Conservation (phyloP, 495 filamentous ascomycete species). For the Lentithecium fluviatile region DNA sequence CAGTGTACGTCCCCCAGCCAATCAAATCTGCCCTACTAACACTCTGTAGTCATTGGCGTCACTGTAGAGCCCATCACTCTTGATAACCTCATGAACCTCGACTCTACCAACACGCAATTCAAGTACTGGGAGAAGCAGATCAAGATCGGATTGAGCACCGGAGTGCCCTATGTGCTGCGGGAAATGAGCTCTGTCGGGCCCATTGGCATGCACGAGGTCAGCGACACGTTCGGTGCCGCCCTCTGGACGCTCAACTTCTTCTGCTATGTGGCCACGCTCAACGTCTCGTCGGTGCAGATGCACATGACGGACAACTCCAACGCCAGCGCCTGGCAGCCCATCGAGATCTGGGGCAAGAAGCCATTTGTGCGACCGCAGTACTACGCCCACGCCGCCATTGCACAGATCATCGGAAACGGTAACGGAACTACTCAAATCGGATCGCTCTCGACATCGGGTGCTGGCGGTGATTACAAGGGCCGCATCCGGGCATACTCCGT, state of each 20-base stretch:
- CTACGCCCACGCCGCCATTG: constrained; percentile 45
- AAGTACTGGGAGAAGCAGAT: constrained; percentile 40
- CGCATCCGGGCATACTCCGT: constrained; percentile 38
- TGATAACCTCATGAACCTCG: constrained; percentile 37
- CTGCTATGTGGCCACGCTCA: constrained; percentile 36
- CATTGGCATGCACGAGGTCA: constrained; percentile 36
- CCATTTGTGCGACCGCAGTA: constrained; percentile 43
- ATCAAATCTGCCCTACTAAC: not conserved
- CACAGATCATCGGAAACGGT: constrained; percentile 40
- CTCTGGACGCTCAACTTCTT: constrained; percentile 38
- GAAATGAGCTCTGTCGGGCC: constrained; percentile 44
- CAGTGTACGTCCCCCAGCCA: constrained; percentile 33
- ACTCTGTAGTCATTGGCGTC: constrained; percentile 36
- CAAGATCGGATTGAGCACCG: constrained; percentile 35
- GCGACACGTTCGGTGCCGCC: constrained; percentile 31
- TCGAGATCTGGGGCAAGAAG: constrained; percentile 28
- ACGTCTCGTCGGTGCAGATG: constrained; percentile 41
- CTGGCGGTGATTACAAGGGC: constrained; percentile 27
- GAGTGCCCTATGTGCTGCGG: constrained; percentile 39
- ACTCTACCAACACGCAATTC: constrained; percentile 42
- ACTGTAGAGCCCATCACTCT: constrained; percentile 35
- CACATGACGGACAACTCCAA: constrained; percentile 47
- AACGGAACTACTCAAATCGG: constrained; percentile 40
- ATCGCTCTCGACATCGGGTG: constrained; percentile 14
- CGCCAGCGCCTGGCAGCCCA: constrained; percentile 43